Evolutionary conservation across 2,329 filamentous ascomycete genomes (phyloP), one percentile per base, ranked within the genome.

Genomic region (Cladosporium oxysporum): DNA sequence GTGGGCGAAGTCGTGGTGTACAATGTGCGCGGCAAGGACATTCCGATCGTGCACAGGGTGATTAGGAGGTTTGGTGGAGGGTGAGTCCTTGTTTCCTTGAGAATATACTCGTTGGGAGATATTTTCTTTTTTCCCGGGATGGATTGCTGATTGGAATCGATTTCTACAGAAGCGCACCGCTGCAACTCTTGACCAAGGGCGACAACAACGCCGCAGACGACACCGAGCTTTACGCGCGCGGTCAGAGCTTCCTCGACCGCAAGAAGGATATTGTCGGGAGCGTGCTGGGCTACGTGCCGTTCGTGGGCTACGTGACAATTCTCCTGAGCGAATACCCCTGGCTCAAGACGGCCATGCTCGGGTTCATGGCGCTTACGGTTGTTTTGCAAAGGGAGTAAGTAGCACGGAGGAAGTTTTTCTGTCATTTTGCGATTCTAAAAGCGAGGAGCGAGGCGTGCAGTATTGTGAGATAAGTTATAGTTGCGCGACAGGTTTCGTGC

Each of bases 191-290:
- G 65, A 99, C 95, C 37, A 99, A 99, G 81, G 95, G 95, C 71
- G 95, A 99, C 81, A 99, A 98, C 84, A 99, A 99, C 77, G 80
- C 88, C 8, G 91, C 92, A 50, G 94, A 98, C 78, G 95, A 99
- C 77, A 96, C 92, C 18, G 93, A 97, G 76, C 85, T 91, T 21
- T 97, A 97, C 77, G 93, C 95, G 2, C 83, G 84, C 47, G 92
- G 91, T 21, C 94, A 99, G 80, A 91, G 92, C 75, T 96, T 92
- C 77, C 84, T 99, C 55, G 89, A 91, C 76, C 87, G 95, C 66
- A 67, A 67, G 35, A 86, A 90, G 76, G 94, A 98, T 76, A 93
- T 99, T 65, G 92, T 99, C 66, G 95, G 95, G 55, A 96, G 91
- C 71, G 95, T 98, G 7, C 83, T 95, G 12, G 95, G 87, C 44